Evolutionary conservation across 1,284 basidiomycete genomes (phyloP), one percentile per base, ranked within the genome.

Genomic region (Leccinum huronense): DNA sequence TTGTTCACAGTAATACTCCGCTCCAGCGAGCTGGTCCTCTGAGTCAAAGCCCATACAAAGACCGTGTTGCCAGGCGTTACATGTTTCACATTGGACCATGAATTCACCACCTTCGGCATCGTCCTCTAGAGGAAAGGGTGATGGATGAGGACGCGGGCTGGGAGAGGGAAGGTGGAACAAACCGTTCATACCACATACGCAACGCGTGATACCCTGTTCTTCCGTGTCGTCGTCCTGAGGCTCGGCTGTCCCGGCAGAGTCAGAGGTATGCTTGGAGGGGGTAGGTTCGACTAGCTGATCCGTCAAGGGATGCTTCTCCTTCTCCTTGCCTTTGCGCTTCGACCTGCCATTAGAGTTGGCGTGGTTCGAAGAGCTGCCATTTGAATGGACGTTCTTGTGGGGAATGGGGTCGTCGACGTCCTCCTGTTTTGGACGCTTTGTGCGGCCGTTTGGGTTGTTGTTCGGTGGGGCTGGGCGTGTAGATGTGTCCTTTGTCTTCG

Each of bases 11-110:
- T 90, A 97, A 79, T 99, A 93, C 78, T 88, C 84, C 70, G 91
- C 83, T 73, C 88, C 87, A 70, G 92, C 89, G 36, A 93, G 86
- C 71, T 90, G 89, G 66, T 91, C 90, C 75, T 95, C 93, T 53
- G 87, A 87, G 75, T 90, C 87, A 76, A 94, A 94, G 58, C 97
- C 97, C 88, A 99, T 95, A 79, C 97, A 99, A 36, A 90, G 85
- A 19, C 96, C 96, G 77, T 99, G 97, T 78, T 99, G 97, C 97
- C 97, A 99, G 66, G 94, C 94, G 73, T 94, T 93, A 83, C 97
- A 99, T 61, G 84, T 90, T 80, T 99, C 97, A 80, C 97, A 99
- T 77, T 96, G 93, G 60, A 98, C 95, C 95, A 98, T 98, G 75
- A 95, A 91, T 78, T 94, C 94, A 59, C 90, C 91, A 59, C 86